Percentiles rank a stretch among this genome's conserved stretches.
phyloP scores from a whole-genome alignment of 306 rosid species.

The Inga leiocalycina region DNA sequence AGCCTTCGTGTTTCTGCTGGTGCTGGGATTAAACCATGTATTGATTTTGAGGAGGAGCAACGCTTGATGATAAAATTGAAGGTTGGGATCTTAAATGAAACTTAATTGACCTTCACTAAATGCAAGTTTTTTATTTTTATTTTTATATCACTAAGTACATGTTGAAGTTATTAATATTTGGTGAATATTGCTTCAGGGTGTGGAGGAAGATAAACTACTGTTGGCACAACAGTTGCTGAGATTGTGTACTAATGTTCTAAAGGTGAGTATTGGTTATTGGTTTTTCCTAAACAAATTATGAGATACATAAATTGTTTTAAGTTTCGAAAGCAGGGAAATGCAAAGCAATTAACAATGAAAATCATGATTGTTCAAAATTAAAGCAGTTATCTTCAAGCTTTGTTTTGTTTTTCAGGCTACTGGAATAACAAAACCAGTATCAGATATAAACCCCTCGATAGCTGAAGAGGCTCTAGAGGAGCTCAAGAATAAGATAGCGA shows the following conservation, averaged over 20 bases:
- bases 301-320: not conserved
- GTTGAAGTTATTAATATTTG: constrained; percentile 26
- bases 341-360: not conserved
- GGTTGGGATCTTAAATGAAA: constrained; percentile 48
- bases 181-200: constrained; percentile 57
- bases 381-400: not conserved
- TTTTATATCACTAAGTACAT: not conserved
- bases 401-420: constrained; percentile 57
- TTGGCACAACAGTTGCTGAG: constrained; percentile 74
- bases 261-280: constrained; percentile 44
- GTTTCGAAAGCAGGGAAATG: not conserved
- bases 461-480: constrained; percentile 80
- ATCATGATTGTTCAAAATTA: not conserved
- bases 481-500: constrained; percentile 53
- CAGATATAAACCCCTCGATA: constrained; percentile 57
- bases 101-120: not conserved
- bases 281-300: not conserved
- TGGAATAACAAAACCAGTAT: constrained; percentile 65
- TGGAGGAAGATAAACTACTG: constrained; percentile 81
- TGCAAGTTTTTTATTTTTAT: not conserved
- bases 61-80: constrained; percentile 63
- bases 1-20: constrained; percentile 64
- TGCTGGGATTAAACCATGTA: constrained; percentile 44
- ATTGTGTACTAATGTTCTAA: constrained; percentile 68
- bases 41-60: constrained; percentile 80